Evolutionary conservation across 2,329 filamentous ascomycete genomes (phyloP), one percentile per base, ranked within the genome.

Genomic region (Colletotrichum sojae): DNA sequence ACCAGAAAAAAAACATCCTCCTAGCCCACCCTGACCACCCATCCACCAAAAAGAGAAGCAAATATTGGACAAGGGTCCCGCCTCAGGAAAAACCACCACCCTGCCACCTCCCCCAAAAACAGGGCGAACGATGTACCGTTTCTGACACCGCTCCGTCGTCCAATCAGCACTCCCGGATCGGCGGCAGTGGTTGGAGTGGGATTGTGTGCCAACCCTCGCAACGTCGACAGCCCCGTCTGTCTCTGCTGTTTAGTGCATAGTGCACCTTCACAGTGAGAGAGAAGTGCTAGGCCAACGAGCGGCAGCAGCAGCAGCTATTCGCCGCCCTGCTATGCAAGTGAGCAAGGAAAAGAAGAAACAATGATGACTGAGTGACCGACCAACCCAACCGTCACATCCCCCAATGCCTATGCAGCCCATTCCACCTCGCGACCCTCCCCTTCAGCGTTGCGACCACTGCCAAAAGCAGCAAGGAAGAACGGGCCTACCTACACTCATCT

Each of bases 41-140:
- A 20, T 9, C 9, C n/a, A 46, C 15, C 45, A 53, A n/a, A 58
- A 18, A 51, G 18, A 31, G 40, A 43, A 43, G 40, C 13, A 43
- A 43, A 43, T 43, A 43, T 43, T 43, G 40, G 16, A 15, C 40
- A 15, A 43, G 40, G 40, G 40, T 43, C 16, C 45, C 45, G 45
- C 45, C 45, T 48, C 45, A 18, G 45, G 18, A 48, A 20, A n/a
- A 25, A 22, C 22, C 22, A n/a, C n/a, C 12, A 48, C 31, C 31
- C 31, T 25, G 2, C 22, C 22, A 22, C 8, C 27, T 6, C 8
- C 43, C n/a, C n/a, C n/a, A 45, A 67, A 67, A 68, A 58, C 63
- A 68, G 58, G 67, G 67, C 67, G 67, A 70, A 69, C 67, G 63
- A 60, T 60, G 62, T 25, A 61, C 55, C 67, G 62, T 60, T 60